A percentile compares a stretch with the other conserved stretches of the same genome.
These are phyloP conservation scores for Isatis lusitanica DNA, from an alignment of 441 rosid genomes.

Conservation along the genomic window DNA sequence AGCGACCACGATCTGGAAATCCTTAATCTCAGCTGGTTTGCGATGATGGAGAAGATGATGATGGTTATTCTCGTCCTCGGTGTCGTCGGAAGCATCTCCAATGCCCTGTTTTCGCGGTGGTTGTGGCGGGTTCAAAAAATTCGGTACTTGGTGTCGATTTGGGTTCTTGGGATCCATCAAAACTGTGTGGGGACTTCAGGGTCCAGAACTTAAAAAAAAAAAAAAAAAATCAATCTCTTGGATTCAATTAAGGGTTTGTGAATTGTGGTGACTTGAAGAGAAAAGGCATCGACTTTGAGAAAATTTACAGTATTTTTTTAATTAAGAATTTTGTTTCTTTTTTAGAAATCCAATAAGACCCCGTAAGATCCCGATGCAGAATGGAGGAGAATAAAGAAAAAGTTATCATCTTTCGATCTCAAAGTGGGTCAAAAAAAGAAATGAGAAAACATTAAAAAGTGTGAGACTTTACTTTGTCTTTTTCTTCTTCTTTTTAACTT, in stretches of 20 bases:
- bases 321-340: neutral
- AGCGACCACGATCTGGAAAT: conserved; percentile 70
- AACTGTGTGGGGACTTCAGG: conserved; percentile 36
- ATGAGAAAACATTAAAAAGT: conserved; percentile 32
- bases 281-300: conserved; percentile 62
- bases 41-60: conserved; percentile 11
- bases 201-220: conserved; percentile 25
- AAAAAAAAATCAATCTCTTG: neutral
- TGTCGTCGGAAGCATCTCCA: conserved; percentile 40
- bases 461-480: conserved; percentile 33
- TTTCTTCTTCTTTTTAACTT: conserved; percentile 2
- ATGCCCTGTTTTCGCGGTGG: conserved; percentile 42
- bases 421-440: conserved; percentile 35
- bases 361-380: conserved; percentile 42
- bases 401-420: conserved; percentile 35
- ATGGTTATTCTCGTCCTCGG: conserved; percentile 5
- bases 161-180: conserved; percentile 91
- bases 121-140: conserved; percentile 60
- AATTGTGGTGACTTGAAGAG: conserved; percentile 36
- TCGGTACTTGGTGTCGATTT: conserved; percentile 52
- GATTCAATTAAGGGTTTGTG: conserved; percentile 48
- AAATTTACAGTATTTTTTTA: conserved; percentile 62
- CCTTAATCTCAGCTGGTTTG: conserved; percentile 69
- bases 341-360: conserved; percentile 17
- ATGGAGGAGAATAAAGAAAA: conserved; percentile 26